A percentile compares a stretch with the other conserved stretches of the same genome.
phyloP scores from a whole-genome alignment of 1,284 basidiomycete genomes.

The Malassezia globosa region DNA sequence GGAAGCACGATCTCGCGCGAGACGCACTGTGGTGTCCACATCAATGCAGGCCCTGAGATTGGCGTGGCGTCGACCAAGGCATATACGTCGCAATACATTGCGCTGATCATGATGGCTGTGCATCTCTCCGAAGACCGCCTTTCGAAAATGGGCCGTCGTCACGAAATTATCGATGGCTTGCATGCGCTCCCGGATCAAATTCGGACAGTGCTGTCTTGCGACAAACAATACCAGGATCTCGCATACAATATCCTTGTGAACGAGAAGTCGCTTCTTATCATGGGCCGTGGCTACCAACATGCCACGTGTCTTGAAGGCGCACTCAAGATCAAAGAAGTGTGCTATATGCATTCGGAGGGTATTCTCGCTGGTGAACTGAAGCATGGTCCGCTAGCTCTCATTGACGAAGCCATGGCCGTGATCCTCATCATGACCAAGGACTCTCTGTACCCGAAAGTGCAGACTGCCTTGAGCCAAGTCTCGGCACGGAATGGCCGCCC shows the following conservation, averaged over 20 bases:
- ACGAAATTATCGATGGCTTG: conserved; percentile 86
- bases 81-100: conserved; percentile 98
- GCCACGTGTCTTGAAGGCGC: conserved; percentile 97
- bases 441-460: conserved; percentile 94
- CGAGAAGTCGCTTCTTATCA: conserved; percentile 82
- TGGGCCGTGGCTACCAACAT: conserved; percentile 96
- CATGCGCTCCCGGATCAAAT: conserved; percentile 83
- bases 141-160: conserved; percentile 75
- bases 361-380: conserved; percentile 97
- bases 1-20: conserved; percentile 95
- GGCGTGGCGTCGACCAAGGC: conserved; percentile 99
- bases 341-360: conserved; percentile 50
- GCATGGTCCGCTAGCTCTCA: conserved; percentile 90
- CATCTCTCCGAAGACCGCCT: conserved; percentile 95
- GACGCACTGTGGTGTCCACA: conserved; percentile 98
- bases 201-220: conserved; percentile 71
- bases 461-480: conserved; percentile 88
- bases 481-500: conserved; percentile 91
- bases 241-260: conserved; percentile 65
- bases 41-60: conserved; percentile 98
- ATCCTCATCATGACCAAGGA: conserved; percentile 95
- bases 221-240: conserved; percentile 68
- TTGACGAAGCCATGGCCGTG: conserved; percentile 85
- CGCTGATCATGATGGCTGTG: conserved; percentile 92
- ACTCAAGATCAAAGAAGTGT: conserved; percentile 98